phyloP scores from a whole-genome alignment of 2,329 filamentous ascomycete species.

The Arthrobotrys pseudoclavata region DNA sequence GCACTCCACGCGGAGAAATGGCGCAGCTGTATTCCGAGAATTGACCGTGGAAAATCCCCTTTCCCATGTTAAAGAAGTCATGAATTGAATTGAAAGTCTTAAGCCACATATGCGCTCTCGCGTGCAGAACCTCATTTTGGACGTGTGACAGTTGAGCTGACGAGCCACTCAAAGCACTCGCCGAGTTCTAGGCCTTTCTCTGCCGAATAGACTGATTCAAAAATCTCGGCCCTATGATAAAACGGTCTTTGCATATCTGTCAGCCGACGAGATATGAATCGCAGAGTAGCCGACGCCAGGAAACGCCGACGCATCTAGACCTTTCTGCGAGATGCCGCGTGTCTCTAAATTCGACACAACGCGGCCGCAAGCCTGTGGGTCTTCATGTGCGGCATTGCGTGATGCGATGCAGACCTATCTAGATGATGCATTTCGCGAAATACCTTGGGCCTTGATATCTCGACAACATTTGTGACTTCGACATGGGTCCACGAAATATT shows the following conservation, averaged over 20 bases:
- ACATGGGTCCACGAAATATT: slow-evolving; percentile 47
- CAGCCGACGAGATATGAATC: slow-evolving; percentile 10
- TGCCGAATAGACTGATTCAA: slow-evolving; percentile 17
- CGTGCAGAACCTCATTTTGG: slow-evolving; percentile 37
- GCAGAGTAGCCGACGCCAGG: slow-evolving; percentile 2
- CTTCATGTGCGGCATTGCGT: slow-evolving; percentile 36
- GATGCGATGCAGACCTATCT: not conserved
- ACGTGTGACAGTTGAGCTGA: slow-evolving; percentile 52
- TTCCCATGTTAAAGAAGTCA: not conserved
- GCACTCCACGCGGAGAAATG: slow-evolving; percentile 24
- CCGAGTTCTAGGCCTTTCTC: slow-evolving; percentile 59
- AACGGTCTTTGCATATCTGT: not conserved
- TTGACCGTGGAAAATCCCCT: slow-evolving; percentile 14
- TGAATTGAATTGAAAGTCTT: slow-evolving; percentile 21
- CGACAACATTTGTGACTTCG: slow-evolving; percentile 13
- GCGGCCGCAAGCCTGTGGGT: slow-evolving; percentile 21
- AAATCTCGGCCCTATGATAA: slow-evolving; percentile 11
- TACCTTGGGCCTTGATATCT: slow-evolving; percentile 12
- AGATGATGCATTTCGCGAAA: not conserved
- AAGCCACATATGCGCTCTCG: slow-evolving; percentile 57
- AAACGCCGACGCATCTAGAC: slow-evolving; percentile 29
- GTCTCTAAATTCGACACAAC: slow-evolving; percentile 8
- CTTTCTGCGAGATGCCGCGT: slow-evolving; percentile 47
- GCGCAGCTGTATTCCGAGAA: slow-evolving; percentile 20
- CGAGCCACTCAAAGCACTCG: slow-evolving; percentile 20